Evolutionary conservation across 1,139 yeast genomes (phyloP).

Genomic region (Suhomyces taliae): DNA sequence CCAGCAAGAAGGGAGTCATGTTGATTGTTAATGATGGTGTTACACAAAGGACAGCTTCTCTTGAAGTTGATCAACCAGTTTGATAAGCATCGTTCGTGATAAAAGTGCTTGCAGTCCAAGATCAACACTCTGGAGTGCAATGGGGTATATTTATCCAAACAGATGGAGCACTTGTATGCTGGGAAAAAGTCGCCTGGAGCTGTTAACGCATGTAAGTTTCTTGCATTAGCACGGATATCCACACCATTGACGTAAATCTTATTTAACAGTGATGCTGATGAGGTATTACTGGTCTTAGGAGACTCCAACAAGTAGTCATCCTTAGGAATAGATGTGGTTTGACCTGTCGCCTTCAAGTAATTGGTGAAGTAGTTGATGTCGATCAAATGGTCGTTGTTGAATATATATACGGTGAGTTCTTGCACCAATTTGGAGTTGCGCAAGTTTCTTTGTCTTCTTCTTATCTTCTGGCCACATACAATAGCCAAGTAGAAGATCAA

Average conservation of each 20-base stretch:
- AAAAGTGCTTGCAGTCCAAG: constrained; percentile 46
- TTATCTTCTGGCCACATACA: constrained; percentile 31
- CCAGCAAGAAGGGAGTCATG: constrained; percentile 19
- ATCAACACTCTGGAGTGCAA: constrained; percentile 40
- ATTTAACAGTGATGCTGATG: constrained; percentile 22
- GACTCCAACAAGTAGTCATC: constrained; percentile 4
- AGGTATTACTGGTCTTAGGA: constrained; percentile 17
- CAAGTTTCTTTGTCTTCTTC: constrained; percentile 29
- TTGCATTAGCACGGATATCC: constrained; percentile 25
- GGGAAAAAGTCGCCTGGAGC: constrained; percentile 41
- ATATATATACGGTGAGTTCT: constrained; percentile 41
- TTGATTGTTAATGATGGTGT: constrained; percentile 18
- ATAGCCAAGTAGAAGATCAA: constrained; percentile 36
- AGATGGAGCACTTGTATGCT: constrained; percentile 47
- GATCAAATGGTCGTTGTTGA: constrained; percentile 38
- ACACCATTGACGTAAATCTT: constrained; percentile 33
- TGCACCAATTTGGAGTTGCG: constrained; percentile 37
- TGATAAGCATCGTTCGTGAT: constrained; percentile 45
- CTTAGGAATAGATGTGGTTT: constrained; percentile 7
- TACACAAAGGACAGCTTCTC: constrained; percentile 48
- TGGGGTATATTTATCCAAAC: constrained; percentile 42
- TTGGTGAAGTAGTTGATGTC: constrained; percentile 25
- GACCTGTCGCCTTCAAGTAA: constrained; percentile 21
- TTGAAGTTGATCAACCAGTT: constrained; percentile 49
- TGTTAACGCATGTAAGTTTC: constrained; percentile 24